Conservation (phyloP, 2,329 filamentous ascomycete genomes). For the Verticillium tricorpus region DNA sequence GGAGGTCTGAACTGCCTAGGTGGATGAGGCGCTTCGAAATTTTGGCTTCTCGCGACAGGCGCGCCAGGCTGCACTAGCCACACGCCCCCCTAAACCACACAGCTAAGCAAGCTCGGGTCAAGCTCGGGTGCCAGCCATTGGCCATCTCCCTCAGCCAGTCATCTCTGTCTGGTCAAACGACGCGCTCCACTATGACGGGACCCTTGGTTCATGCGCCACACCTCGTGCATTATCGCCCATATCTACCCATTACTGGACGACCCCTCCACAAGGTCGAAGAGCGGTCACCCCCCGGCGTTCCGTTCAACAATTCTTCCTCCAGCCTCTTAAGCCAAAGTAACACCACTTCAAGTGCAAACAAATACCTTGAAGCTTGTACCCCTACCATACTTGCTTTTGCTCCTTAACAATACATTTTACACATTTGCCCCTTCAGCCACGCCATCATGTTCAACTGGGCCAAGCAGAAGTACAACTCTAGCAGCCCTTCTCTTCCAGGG, state of each 20-base stretch:
- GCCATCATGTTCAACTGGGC: conserved; percentile 85
- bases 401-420: background rate
- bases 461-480: conserved; percentile 70
- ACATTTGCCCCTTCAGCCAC: background rate
- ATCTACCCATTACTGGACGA: background rate
- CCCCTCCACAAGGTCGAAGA: background rate
- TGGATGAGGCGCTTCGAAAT: background rate
- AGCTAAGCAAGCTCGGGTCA: background rate
- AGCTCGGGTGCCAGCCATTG: background rate
- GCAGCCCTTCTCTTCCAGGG: conserved; percentile 16
- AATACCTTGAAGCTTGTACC: background rate
- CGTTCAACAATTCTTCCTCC: conserved; percentile 1
- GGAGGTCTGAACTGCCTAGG: background rate
- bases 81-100: background rate
- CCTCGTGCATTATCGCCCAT: background rate
- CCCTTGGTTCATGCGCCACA: background rate
- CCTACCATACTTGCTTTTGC: conserved; percentile 1
- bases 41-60: background rate
- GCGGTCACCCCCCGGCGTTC: background rate
- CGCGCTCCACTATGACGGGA: background rate
- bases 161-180: background rate
- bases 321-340: background rate
- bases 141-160: background rate
- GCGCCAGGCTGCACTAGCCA: background rate
- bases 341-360: background rate